These are phyloP conservation scores for Dendrobium catenatum DNA, from an alignment of 106 monocot species.

Conservation along the genomic window DNA sequence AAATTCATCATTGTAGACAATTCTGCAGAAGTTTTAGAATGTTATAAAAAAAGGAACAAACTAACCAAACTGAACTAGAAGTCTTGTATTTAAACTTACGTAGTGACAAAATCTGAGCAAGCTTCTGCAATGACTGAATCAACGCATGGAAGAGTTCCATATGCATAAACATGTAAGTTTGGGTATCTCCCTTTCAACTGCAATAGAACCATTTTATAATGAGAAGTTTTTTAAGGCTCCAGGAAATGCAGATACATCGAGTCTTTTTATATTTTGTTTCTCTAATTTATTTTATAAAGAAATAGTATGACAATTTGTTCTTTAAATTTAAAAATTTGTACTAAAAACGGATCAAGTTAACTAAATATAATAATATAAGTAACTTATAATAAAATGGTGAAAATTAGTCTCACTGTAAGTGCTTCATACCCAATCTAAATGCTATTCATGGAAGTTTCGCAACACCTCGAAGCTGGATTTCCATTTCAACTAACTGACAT, in stretches of 20 bases:
- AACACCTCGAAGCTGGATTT: too few species aligned
- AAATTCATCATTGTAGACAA: slow-evolving; percentile 92
- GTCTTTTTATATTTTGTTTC: not conserved
- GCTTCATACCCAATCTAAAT: too few species aligned
- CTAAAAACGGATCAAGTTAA: too few species aligned
- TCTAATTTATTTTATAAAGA: not conserved
- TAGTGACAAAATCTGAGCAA: slow-evolving; percentile 81
- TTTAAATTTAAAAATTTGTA: too few species aligned
- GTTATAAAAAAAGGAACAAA: not conserved
- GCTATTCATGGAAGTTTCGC: too few species aligned
- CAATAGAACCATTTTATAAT: not conserved
- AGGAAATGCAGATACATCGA: not conserved
- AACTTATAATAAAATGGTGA: too few species aligned
- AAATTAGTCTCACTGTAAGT: too few species aligned
- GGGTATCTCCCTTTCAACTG: slow-evolving; percentile 71
- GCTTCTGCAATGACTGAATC: slow-evolving; percentile 86
- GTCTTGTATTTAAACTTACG: slow-evolving; percentile 24
- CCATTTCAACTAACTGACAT: too few species aligned
- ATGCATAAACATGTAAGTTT: slow-evolving; percentile 84
- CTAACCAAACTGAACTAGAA: not conserved
- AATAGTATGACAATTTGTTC: too few species aligned
- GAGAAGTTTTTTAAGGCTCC: not conserved
- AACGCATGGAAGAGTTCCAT: slow-evolving; percentile 84
- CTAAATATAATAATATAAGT: too few species aligned
- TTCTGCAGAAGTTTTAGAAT: slow-evolving; percentile 33